Percentiles rank a stretch among this genome's conserved stretches.
Conservation (phyloP, 306 rosid genomes). For the Cucurbita pepo region DNA sequence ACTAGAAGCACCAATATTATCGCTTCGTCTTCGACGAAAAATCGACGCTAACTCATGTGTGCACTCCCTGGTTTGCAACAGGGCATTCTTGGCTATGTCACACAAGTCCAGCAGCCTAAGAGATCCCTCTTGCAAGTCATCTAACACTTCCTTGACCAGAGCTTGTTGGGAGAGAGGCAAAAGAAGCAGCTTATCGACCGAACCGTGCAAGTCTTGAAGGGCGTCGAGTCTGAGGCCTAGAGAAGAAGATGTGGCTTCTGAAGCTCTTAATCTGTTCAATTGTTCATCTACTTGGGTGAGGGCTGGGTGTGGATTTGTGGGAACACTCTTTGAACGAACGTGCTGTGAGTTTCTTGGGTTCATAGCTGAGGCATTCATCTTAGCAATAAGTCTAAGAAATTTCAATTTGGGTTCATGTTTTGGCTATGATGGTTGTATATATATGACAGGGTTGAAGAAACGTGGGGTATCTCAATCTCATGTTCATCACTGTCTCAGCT, state of each 20-base stretch:
- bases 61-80: slow-evolving; percentile 10
- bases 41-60: slow-evolving; percentile 2
- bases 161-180: slow-evolving; percentile 8
- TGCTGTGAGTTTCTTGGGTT: slow-evolving; percentile 1
- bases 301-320: slow-evolving; percentile 10
- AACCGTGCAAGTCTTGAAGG: slow-evolving; percentile 10
- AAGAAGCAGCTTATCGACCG: slow-evolving; percentile 7
- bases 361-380: neutral
- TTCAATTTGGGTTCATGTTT: neutral
- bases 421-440: neutral
- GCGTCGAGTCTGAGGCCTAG: slow-evolving; percentile 1
- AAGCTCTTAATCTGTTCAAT: neutral
- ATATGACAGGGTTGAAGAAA: neutral
- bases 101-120: slow-evolving; percentile 12
- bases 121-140: slow-evolving; percentile 7
- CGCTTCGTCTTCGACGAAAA: slow-evolving; percentile 7
- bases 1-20: neutral
- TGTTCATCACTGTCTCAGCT: slow-evolving; percentile 3
- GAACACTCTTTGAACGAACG: slow-evolving; percentile 10
- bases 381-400: neutral
- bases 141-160: neutral
- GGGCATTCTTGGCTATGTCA: slow-evolving; percentile 4
- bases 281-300: slow-evolving; percentile 9
- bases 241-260: neutral
- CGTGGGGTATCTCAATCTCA: slow-evolving; percentile 15